phyloP scores from a whole-genome alignment of 2,329 filamentous ascomycete species.

The Beauveria australis region DNA sequence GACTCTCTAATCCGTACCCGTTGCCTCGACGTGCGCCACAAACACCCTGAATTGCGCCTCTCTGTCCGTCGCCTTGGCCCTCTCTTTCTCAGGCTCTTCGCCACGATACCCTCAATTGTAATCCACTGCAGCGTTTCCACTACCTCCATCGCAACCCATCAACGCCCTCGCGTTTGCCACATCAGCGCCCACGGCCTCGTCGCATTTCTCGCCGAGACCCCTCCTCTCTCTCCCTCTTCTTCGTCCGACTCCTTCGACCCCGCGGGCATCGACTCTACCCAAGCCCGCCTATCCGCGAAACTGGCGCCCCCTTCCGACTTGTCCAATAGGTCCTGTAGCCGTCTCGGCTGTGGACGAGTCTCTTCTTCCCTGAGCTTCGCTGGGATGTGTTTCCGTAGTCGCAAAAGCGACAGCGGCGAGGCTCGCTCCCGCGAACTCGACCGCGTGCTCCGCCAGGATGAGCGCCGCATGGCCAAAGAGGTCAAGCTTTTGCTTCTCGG shows the following conservation, averaged over 20 bases:
- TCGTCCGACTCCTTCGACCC: neutral
- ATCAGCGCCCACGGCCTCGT: neutral
- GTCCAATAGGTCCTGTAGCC: neutral
- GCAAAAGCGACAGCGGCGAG: conserved; percentile 41
- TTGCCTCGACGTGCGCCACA: neutral
- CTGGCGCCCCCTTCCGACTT: conserved; percentile 1
- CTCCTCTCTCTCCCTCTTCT: neutral
- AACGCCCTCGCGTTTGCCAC: no score
- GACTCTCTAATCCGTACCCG: neutral
- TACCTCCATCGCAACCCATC: neutral
- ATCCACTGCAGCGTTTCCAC: neutral
- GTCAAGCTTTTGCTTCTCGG: conserved; percentile 91
- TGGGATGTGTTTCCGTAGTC: conserved; percentile 57
- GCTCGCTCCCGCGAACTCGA: conserved; percentile 72
- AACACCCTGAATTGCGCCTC: neutral
- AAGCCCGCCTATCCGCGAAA: neutral
- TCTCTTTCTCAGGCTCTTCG: neutral
- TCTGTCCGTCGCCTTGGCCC: neutral
- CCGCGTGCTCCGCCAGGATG: conserved; percentile 74
- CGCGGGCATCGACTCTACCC: neutral
- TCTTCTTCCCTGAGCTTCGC: neutral
- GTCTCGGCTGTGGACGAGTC: neutral
- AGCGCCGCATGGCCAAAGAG: conserved; percentile 76
- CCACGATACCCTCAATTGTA: neutral
- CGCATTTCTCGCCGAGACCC: neutral